phyloP scores from a whole-genome alignment of 306 rosid genomes.

The Cercis canadensis region DNA sequence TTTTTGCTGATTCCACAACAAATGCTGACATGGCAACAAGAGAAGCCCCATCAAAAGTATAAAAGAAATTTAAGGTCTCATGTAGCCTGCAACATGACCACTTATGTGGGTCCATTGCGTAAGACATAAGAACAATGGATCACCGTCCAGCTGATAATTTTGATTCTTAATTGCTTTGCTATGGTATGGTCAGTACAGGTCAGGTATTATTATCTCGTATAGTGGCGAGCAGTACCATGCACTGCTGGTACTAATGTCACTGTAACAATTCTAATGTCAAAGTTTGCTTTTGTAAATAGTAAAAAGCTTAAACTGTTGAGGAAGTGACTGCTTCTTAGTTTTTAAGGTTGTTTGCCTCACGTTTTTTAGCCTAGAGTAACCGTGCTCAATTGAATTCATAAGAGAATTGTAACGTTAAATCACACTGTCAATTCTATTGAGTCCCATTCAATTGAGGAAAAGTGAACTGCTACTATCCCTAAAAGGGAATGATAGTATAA shows the following conservation, averaged over 20 bases:
- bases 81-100: conserved; percentile 44
- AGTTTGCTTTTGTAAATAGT: conserved; percentile 15
- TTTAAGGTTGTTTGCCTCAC: too few species aligned
- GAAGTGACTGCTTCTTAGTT: too few species aligned
- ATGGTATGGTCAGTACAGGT: conserved; percentile 8
- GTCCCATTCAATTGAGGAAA: too few species aligned
- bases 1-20: conserved; percentile 49
- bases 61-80: conserved; percentile 26
- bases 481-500: too few species aligned
- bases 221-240: conserved; percentile 22
- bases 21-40: conserved; percentile 66
- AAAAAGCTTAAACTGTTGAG: neutral
- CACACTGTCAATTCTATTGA: too few species aligned
- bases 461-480: too few species aligned
- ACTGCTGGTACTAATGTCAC: conserved; percentile 39
- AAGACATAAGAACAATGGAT: conserved; percentile 51
- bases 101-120: conserved; percentile 54
- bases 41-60: conserved; percentile 16
- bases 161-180: conserved; percentile 31
- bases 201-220: too few species aligned
- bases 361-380: too few species aligned
- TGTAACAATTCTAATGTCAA: neutral
- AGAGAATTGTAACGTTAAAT: neutral
- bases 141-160: conserved; percentile 50
- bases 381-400: too few species aligned